Base-by-base conservation (phyloP, 306 rosid species). In the Rosa chinensis region DNA sequence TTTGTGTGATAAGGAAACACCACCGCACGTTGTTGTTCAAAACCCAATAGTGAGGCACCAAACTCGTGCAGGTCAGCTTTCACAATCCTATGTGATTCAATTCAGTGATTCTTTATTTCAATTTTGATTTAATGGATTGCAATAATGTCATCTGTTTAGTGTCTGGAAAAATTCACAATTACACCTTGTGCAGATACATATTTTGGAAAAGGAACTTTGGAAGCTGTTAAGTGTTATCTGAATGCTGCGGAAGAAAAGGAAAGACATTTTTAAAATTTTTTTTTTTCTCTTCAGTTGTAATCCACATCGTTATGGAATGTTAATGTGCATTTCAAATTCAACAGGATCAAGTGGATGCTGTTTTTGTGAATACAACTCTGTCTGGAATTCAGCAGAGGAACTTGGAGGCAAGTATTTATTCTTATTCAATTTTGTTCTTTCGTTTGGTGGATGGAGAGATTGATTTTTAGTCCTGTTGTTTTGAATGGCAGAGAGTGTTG, bases 311-410 rank as follows among this genome's bases (percentile, higher is more conserved):
- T 8, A 35, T 45, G 40, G 53, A 47, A 53, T 35, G n/a, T 73
- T 83, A 52, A 78, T 79, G 18, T 42, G 39, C 7, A 70, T 56
- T 50, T 78, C 55, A 8, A 14, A 63, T 62, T 76, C 42, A 43
- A 82, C 91, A 95, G 98, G 93, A 70, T 52, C 94, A 86, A 74
- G 88, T 93, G 75, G 97, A 92, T 89, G 98, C 93, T 77, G 81
- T 95, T 80, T 95, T 91, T 82, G 94, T 93, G 62, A 95, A 95
- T 84, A 49, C 96, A 20, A 88, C 81, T 59, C 82, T 95, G 12
- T 89, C 96, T 70, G 92, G 99, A 74, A 66, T 89, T 86, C 99
- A 95, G 82, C 96, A 91, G 64, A 85, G 99, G 77, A 95, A 95
- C 85, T 85, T 95, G 82, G 98, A 95, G 98, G 99, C 77, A 83